phyloP scores from a whole-genome alignment of 306 rosid genomes.

The Cicer bijugum region DNA sequence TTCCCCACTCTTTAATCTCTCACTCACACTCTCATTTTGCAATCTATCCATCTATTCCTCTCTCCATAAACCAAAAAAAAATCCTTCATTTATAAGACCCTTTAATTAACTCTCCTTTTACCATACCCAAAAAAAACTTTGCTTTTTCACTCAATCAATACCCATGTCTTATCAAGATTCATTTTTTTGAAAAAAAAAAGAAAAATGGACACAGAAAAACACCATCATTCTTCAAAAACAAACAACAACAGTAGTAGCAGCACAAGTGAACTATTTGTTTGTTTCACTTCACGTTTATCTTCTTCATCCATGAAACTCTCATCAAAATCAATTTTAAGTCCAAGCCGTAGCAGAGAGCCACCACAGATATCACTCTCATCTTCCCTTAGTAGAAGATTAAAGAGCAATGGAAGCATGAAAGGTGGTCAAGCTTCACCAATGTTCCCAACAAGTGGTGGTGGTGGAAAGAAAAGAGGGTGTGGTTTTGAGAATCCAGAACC shows the following conservation, averaged over 20 bases:
- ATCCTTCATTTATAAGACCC: conserved; percentile 35
- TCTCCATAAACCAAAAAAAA: conserved; percentile 10
- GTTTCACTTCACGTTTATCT: conserved; percentile 79
- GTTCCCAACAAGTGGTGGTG: conserved; percentile 62
- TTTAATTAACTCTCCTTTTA: not conserved
- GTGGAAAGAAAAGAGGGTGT: conserved; percentile 64
- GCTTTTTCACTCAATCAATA: conserved; percentile 40
- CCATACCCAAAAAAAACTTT: conserved; percentile 20
- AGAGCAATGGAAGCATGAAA: conserved; percentile 77
- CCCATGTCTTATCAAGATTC: conserved; percentile 25
- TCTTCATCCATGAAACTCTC: conserved; percentile 85
- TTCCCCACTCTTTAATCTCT: not conserved
- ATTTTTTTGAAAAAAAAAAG: not conserved
- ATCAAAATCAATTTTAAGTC: conserved; percentile 82
- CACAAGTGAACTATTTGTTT: conserved; percentile 74
- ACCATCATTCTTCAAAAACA: conserved; percentile 52
- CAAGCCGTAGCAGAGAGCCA: conserved; percentile 68
- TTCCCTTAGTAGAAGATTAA: conserved; percentile 77
- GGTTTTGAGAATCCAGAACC: conserved; percentile 92
- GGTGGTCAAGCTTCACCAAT: conserved; percentile 92
- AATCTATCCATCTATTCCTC: not conserved
- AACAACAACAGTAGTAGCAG: conserved; percentile 46
- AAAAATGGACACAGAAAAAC: conserved; percentile 59
- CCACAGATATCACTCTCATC: conserved; percentile 82
- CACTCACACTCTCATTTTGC: conserved; percentile 30